These are phyloP conservation scores for Lipomyces chichibuensis DNA, from an alignment of 805 yeast species.

Conservation along the genomic window DNA sequence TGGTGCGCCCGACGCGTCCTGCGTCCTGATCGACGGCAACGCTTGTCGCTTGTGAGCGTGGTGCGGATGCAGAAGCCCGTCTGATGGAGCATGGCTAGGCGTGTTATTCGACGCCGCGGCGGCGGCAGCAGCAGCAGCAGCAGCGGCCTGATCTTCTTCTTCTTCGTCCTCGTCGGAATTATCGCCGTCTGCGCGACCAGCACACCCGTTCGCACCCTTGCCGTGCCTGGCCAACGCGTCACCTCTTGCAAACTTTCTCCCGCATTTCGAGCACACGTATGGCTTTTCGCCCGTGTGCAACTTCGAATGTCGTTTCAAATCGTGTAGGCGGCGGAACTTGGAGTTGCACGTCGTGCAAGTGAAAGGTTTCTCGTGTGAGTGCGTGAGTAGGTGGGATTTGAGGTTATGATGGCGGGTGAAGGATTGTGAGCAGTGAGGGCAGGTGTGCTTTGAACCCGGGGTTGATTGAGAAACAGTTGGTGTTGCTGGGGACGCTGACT, in stretches of 20 bases:
- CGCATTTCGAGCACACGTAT: conserved; percentile 61
- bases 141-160: conserved; percentile 19
- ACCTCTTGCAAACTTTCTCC: conserved; percentile 67
- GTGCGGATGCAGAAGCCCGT: conserved; percentile 3
- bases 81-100: conserved; percentile 8
- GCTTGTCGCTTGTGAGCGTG: conserved; percentile 20
- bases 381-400: conserved; percentile 71
- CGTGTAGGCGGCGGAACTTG: conserved; percentile 72
- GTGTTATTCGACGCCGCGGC: conserved; percentile 14
- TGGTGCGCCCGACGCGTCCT: conserved; percentile 1
- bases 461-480: neutral
- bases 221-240: conserved; percentile 76
- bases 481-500: conserved; percentile 15
- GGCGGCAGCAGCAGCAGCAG: conserved; percentile 3
- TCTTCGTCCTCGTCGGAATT: conserved; percentile 26
- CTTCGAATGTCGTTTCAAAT: conserved; percentile 73
- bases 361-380: conserved; percentile 66
- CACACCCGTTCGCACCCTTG: conserved; percentile 50
- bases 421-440: conserved; percentile 63
- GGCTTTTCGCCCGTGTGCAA: conserved; percentile 79
- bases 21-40: conserved; percentile 27
- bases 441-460: conserved; percentile 40
- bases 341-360: conserved; percentile 62
- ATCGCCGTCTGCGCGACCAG: conserved; percentile 35
- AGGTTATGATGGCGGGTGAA: conserved; percentile 76